A percentile compares a stretch with the other conserved stretches of the same genome.
Conservation (phyloP, 768 basidiomycete genomes). For the Lentinus brumalis region DNA sequence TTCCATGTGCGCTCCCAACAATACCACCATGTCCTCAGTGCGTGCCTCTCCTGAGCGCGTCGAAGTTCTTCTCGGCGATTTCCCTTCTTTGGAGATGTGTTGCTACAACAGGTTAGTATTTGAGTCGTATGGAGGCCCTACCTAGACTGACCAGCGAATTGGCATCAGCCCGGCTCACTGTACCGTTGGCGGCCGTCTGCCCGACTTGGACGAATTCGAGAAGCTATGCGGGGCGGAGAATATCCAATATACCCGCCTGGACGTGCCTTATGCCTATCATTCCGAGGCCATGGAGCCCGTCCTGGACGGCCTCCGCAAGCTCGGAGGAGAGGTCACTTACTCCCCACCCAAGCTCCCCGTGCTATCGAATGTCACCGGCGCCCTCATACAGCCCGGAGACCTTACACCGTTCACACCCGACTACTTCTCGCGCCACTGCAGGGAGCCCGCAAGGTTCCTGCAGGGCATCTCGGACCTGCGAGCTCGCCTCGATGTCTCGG, state of each 20-base stretch:
- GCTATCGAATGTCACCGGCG: constrained; percentile 62
- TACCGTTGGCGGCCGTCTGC: constrained; percentile 59
- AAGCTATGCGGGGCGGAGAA: constrained; percentile 38
- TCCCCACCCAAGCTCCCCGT: constrained; percentile 57
- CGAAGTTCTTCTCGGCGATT: constrained; percentile 33
- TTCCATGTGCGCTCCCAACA: constrained; percentile 42
- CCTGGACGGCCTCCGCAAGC: constrained; percentile 45
- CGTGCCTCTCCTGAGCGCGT: constrained; percentile 39
- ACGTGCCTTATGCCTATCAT: constrained; percentile 67
- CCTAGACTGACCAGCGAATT: background rate
- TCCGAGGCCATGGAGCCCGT: constrained; percentile 64
- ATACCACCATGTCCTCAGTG: constrained; percentile 67
- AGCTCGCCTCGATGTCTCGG: constrained; percentile 26
- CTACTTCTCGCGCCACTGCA: constrained; percentile 64
- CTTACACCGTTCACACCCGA: constrained; percentile 44
- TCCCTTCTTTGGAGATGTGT: constrained; percentile 43
- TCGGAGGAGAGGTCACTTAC: constrained; percentile 41
- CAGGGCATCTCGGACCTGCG: constrained; percentile 49
- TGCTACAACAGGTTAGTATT: constrained; percentile 55
- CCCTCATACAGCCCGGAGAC: constrained; percentile 55
- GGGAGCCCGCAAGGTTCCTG: constrained; percentile 57
- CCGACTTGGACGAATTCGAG: constrained; percentile 45
- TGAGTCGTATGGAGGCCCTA: background rate
- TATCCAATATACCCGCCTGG: constrained; percentile 45
- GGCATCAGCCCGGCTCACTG: constrained; percentile 46